Base-by-base conservation (phyloP, 208 protist species). In the Leishmania arabica region DNA sequence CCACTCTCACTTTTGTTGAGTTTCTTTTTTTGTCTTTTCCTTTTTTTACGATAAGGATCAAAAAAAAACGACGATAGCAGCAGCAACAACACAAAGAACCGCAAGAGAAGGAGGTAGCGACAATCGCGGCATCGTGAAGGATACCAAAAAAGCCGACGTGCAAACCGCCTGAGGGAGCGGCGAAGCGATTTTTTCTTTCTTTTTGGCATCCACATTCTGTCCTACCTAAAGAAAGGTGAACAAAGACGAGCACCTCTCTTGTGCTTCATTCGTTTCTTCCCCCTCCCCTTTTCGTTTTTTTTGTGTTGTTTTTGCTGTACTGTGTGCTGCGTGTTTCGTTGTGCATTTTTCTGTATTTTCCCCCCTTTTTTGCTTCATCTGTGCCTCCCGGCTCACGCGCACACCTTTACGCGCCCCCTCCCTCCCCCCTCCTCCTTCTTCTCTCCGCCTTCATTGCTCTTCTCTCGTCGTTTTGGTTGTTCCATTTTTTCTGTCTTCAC, bases 311-410 rank as follows among this genome's bases (percentile, higher is more conserved):
- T 31, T 24, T 31, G 56, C 56, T 62, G 56, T 62, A n/a, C 24
- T 62, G 56, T n/a, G 27, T 69, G 64, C n/a, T 69, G 76, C 72
- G n/a, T 84, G n/a, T 79, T 31, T 77, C 42, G 79, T 15, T 83
- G 21, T 72, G 42, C 49, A 24, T 75, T n/a, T 75, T 19, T n/a
- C n/a, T 54, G 17, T 73, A 13, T 34, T 15, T 45, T 34, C n/a
- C 73, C 37, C 53, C 56, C 53, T 51, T 72, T 58, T 72, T 75
- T 37, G 37, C 58, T 76, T 74, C 65, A 78, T 79, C 77, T 64
- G 73, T 40, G 60, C 66, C 42, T 71, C 58, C 77, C 77, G 54
- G 64, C 42, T 77, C 66, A 80, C 58, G 31, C 17, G 64, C 34
- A 24, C n/a, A 19, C 24, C 27, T 76, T 40, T 45, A 17, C 58